A percentile compares a stretch with the other conserved stretches of the same genome.
Conservation (phyloP, 345 rosid genomes). For the Salix exigua region DNA sequence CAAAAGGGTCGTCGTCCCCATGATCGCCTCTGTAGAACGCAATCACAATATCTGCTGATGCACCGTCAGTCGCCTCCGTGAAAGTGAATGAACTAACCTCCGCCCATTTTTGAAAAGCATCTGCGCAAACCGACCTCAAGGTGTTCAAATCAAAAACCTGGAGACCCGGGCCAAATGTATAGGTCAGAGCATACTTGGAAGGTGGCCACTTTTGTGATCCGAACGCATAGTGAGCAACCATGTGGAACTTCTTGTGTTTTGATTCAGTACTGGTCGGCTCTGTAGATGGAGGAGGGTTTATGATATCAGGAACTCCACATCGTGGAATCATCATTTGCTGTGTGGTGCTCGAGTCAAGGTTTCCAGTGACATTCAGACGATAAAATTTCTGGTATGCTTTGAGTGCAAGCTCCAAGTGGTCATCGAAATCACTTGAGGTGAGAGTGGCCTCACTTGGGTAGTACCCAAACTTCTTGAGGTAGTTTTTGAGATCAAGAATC, state of each 20-base stretch:
- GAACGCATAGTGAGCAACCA: background rate
- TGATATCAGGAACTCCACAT: background rate
- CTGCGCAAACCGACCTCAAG: background rate
- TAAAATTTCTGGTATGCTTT: background rate
- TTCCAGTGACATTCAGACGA: background rate
- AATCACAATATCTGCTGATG: constrained; percentile 3
- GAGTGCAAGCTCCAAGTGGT: background rate
- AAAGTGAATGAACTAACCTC: constrained; percentile 3
- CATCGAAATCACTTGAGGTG: background rate
- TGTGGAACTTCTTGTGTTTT: background rate
- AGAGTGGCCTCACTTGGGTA: background rate
- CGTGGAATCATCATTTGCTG: constrained; percentile 1
- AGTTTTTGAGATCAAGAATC: constrained; percentile 6
- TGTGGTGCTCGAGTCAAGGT: background rate
- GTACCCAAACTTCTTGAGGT: constrained; percentile 14
- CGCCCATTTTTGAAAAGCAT: constrained; percentile 8
- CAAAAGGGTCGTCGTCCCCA: constrained; percentile 10
- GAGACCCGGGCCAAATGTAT: background rate
- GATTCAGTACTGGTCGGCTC: background rate
- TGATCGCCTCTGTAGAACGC: constrained; percentile 12
- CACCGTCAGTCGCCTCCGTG: background rate
- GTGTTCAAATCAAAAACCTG: background rate
- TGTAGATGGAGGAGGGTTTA: too few species aligned
- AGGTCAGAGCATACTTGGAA: constrained; percentile 7
- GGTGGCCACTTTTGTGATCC: constrained; percentile 2